These are phyloP conservation scores for Typha latifolia DNA, from an alignment of 176 grass and related monocot genomes.

Conservation along the genomic window DNA sequence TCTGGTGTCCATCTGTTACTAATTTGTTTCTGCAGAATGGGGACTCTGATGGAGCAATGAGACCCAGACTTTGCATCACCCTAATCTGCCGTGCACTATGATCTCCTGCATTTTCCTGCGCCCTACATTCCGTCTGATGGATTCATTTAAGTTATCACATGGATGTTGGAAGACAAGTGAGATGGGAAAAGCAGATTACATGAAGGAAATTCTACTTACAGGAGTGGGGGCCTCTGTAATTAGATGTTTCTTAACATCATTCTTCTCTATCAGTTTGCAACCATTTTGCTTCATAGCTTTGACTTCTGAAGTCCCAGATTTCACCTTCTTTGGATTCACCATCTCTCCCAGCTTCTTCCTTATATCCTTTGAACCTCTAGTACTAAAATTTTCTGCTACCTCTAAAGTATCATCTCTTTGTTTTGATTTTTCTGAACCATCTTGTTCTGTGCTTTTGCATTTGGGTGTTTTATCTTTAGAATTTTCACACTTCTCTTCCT, in stretches of 20 bases:
- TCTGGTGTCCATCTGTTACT: background rate
- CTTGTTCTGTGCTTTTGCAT: background rate
- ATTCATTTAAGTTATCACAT: constrained; percentile 30
- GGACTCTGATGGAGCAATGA: constrained; percentile 70
- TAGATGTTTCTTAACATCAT: constrained; percentile 4
- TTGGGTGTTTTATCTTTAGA: background rate
- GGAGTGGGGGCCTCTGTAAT: constrained; percentile 12
- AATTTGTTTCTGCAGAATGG: constrained; percentile 32
- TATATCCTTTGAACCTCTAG: background rate
- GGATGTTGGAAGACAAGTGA: constrained; percentile 3
- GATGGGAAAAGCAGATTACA: constrained; percentile 12
- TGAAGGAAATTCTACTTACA: constrained; percentile 22
- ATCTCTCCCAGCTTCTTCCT: background rate
- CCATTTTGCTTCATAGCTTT: constrained; percentile 1
- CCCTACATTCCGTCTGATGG: constrained; percentile 31
- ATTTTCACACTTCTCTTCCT: background rate
- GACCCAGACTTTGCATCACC: constrained; percentile 66
- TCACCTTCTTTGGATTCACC: constrained; percentile 8
- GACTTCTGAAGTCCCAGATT: constrained; percentile 6
- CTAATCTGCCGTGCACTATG: constrained; percentile 37
- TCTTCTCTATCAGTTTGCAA: constrained; percentile 2
- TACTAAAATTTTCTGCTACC: background rate
- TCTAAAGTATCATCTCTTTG: background rate
- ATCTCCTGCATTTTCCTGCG: constrained; percentile 21
- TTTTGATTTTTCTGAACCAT: background rate